These are phyloP conservation scores for Dryadomyces sulphureus DNA, from an alignment of 2,329 filamentous ascomycete species.

Conservation along the genomic window DNA sequence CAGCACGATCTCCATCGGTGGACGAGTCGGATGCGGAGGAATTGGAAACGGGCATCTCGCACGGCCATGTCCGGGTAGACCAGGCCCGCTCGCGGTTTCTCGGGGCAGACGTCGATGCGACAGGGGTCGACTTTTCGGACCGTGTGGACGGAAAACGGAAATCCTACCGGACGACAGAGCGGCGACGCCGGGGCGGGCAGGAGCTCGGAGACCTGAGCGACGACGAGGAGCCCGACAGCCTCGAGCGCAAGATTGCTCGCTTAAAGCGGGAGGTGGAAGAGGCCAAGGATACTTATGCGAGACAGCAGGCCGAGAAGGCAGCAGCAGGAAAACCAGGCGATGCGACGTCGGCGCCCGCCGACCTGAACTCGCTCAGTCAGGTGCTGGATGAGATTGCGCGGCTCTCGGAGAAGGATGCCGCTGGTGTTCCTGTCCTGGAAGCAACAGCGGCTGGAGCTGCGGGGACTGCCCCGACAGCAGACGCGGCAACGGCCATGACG, in stretches of 20 bases:
- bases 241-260: slow-evolving; percentile 67
- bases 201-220: slow-evolving; percentile 64
- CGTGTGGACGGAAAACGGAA: slow-evolving; percentile 69
- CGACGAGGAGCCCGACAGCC: slow-evolving; percentile 25
- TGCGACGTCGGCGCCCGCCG: slow-evolving; percentile 8
- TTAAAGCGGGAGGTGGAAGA: slow-evolving; percentile 72
- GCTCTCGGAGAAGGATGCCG: slow-evolving; percentile 14
- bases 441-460: background rate
- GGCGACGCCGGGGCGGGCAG: slow-evolving; percentile 38
- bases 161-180: slow-evolving; percentile 64
- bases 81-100: slow-evolving; percentile 71
- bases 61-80: slow-evolving; percentile 59
- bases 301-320: slow-evolving; percentile 30
- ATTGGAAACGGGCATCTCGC: slow-evolving; percentile 54
- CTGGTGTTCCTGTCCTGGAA: background rate
- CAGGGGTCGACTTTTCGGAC: slow-evolving; percentile 77
- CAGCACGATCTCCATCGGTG: slow-evolving; percentile 42
- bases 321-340: slow-evolving; percentile 18
- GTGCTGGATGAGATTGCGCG: slow-evolving; percentile 52
- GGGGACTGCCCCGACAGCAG: background rate
- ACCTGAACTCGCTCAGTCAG: slow-evolving; percentile 51
- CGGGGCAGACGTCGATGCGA: slow-evolving; percentile 59
- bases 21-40: slow-evolving; percentile 49
- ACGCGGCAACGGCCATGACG: slow-evolving; percentile 8
- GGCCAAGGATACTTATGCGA: slow-evolving; percentile 47